Conservation (phyloP, 1,139 yeast genomes). For the Yamadazyma spencermartinsiae region DNA sequence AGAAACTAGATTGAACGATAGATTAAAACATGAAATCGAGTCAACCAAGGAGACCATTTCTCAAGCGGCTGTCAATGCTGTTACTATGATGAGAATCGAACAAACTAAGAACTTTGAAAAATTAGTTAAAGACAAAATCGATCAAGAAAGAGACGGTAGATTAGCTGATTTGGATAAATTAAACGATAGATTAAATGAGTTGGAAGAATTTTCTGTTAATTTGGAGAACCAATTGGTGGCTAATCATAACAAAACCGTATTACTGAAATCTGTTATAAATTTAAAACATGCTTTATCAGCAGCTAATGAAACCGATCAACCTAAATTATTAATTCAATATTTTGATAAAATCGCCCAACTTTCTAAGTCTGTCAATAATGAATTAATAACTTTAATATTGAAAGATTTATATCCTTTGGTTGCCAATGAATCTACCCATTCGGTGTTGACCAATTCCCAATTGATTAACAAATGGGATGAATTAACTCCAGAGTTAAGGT, state of each 20-base stretch:
- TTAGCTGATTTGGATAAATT: conserved; percentile 68
- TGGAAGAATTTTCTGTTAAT: conserved; percentile 59
- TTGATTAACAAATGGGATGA: conserved; percentile 71
- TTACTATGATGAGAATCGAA: conserved; percentile 68
- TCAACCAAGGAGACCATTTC: conserved; percentile 69
- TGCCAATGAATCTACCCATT: conserved; percentile 53
- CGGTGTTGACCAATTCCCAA: conserved; percentile 66
- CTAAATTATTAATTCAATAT: conserved; percentile 41
- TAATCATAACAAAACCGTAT: conserved; percentile 55
- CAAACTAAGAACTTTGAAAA: conserved; percentile 72
- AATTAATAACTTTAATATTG: conserved; percentile 38
- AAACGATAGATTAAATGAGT: conserved; percentile 52
- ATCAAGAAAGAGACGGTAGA: conserved; percentile 80
- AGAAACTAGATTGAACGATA: conserved; percentile 60
- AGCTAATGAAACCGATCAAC: conserved; percentile 26
- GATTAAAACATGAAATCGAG: conserved; percentile 65
- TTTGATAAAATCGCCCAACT: conserved; percentile 47
- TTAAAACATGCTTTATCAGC: conserved; percentile 49
- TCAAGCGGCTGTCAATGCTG: conserved; percentile 76
- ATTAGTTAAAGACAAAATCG: conserved; percentile 64
- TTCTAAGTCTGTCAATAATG: conserved; percentile 44
- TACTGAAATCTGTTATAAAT: conserved; percentile 57
- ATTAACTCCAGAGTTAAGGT: conserved; percentile 82
- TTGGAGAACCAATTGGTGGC: conserved; percentile 58
- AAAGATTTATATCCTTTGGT: conserved; percentile 42